Percentiles rank a stretch among this genome's conserved stretches.
These are phyloP conservation scores for Pythium utonaiense DNA, from an alignment of 352 stramenopile species.

Conservation along the genomic window DNA sequence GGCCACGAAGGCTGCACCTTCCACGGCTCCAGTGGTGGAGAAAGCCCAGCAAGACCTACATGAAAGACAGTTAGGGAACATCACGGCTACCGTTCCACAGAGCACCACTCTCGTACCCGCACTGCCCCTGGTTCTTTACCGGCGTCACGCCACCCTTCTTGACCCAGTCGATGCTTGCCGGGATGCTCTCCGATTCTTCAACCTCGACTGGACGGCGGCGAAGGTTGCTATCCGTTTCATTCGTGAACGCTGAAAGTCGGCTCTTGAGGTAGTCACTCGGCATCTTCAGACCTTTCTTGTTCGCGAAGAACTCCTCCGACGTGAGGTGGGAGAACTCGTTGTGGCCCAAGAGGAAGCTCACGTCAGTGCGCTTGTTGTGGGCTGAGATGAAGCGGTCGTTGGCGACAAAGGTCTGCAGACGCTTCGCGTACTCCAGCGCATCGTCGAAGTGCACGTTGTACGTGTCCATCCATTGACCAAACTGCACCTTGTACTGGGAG, in stretches of 20 bases:
- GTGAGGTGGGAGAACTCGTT: conserved; percentile 95
- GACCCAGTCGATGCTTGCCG: conserved; percentile 89
- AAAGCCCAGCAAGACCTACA: conserved; percentile 94
- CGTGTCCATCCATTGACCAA: conserved; percentile 51
- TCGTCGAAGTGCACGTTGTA: conserved; percentile 50
- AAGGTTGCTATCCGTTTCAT: conserved; percentile 48
- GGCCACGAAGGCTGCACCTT: conserved; percentile 94
- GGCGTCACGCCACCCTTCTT: conserved; percentile 90
- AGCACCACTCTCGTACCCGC: conserved; percentile 42
- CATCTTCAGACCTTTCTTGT: conserved; percentile 54
- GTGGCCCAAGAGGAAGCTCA: conserved; percentile 86
- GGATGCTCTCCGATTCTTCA: neutral
- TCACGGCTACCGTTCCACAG: no score
- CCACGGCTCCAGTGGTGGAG: conserved; percentile 95
- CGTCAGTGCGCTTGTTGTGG: conserved; percentile 72
- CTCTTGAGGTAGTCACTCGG: conserved; percentile 55
- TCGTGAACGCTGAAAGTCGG: conserved; percentile 35
- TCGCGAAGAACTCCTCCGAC: conserved; percentile 91
- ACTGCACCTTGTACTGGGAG: conserved; percentile 63
- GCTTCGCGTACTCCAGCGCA: conserved; percentile 63
- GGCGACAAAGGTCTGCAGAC: conserved; percentile 72
- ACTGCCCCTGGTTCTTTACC: conserved; percentile 97
- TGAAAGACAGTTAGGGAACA: no score
- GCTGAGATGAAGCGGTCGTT: conserved; percentile 87
- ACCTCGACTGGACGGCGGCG: neutral